Evolutionary conservation across 805 yeast species (phyloP), one percentile per base, ranked within the genome.

Genomic region (Starmerella asiatica): DNA sequence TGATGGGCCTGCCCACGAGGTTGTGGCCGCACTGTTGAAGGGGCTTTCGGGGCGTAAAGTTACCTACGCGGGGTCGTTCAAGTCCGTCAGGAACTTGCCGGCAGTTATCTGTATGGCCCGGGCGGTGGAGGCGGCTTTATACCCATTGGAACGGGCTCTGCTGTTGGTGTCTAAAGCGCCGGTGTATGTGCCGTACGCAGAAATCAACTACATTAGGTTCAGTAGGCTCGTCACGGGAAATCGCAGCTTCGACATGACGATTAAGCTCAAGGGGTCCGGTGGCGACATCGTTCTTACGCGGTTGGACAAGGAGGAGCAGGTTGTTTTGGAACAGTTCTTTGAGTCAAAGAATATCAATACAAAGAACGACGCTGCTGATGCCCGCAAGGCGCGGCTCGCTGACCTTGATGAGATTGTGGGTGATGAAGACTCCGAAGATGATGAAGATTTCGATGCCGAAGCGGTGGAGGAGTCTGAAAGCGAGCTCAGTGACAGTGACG

Each of bases 121-220:
- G 60, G 97, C 97, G 0, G 79, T 82, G 37, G 97, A 91, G 64
- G 97, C 98, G 21, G 80, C 85, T 52, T 63, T 91, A 44, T 91
- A 82, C 59, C 84, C 93, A n/a, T 69, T 91, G 43, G 98, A 91
- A 49, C 81, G 83, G 61, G 81, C 94, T 40, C 73, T 91, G 56
- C 63, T 91, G 46, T 88, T 91, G 57, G 78, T 88, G 35, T 85
- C 95, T 19, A 91, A 91, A 58, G 95, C 98, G 33, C 85, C 96
- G 0, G 74, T 91, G 30, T 81, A 81, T 58, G 81, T 91, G 48
- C 94, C 96, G 41, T 80, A 74, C 58, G 65, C 80, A 0, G 97
- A 91, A 52, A 73, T 91, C 29, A 66, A 76, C 38, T 70, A 68
- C 30, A 75, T 91, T 24, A 75, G 80, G 28, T 79, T 91, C 64